Base-by-base conservation (phyloP, 257 asterid genomes). In the Echites panduratus region DNA sequence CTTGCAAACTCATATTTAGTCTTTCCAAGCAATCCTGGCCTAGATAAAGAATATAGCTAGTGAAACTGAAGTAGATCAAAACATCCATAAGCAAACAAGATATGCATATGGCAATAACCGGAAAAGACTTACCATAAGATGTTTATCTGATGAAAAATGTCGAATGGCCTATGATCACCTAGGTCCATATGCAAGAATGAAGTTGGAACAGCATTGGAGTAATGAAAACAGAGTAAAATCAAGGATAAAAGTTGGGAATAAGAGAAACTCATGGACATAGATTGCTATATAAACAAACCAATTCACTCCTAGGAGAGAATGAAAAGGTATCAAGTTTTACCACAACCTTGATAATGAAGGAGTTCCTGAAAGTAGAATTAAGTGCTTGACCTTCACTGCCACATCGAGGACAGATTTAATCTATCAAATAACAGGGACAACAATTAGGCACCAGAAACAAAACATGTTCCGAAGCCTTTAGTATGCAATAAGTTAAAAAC, bases 281-380 rank as follows among this genome's bases (percentile, higher is more conserved):
- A 44, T 53, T 58, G 16, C 66, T 26, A n/a, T n/a, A 71, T 48
- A 29, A 65, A 54, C 38, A 76, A 70, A 7, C 56, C 4, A 41
- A 32, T 49, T 14, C 27, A 66, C 35, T 10, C 32, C 26, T 0
- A 40, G 12, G 20, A 22, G 38, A 24, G 40, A 48, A n/a, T 40
- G 6, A 9, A 52, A 63, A 41, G 26, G 24, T 27, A 65, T 10
- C 14, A 54, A 14, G 44, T 40, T 73, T 53, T 73, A 61, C 48
- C 57, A 76, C 85, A 89, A 94, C 98, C 99, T 94, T 84, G 99
- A 91, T 85, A 94, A 81, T 73, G 98, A 94, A 78, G 99, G 99
- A 76, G 99, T 94, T 84, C 99, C 99, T 22, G 99, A 94, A 29
- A 94, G 82, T 71, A 94, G 90, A 85, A 94, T 84, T 72, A 89